Conservation (phyloP, 2,329 filamentous ascomycete species). For the Sclerotinia subarctica region DNA sequence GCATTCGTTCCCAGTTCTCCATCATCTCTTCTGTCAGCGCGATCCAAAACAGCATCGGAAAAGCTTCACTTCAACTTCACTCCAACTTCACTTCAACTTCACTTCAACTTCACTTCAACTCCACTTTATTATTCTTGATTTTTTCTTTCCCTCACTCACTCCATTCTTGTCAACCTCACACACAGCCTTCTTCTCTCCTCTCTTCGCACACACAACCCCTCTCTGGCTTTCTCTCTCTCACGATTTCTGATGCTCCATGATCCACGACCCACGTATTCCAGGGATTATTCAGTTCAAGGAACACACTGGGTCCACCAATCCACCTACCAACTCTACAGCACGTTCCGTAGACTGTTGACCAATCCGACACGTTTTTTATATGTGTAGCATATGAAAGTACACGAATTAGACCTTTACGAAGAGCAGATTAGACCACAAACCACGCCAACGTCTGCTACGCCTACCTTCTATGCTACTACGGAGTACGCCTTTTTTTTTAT, state of each 20-base stretch:
- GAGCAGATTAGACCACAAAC: constrained; percentile 12
- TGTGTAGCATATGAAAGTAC: neutral
- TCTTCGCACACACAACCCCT: neutral
- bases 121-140: neutral
- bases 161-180: constrained; percentile 3
- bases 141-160: neutral
- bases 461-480: neutral
- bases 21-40: neutral
- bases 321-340: neutral
- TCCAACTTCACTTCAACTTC: no score
- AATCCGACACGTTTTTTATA: constrained; percentile 19
- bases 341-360: constrained; percentile 14
- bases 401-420: constrained; percentile 11
- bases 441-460: constrained; percentile 9
- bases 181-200: neutral
- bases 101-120: no score
- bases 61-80: no score
- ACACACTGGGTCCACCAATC: neutral
- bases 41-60: constrained; percentile 4
- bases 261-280: neutral
- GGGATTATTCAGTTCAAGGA: constrained; percentile 9
- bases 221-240: neutral
- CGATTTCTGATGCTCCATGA: constrained; percentile 11
- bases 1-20: neutral
- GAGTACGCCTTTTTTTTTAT: neutral